Evolutionary conservation across 345 rosid genomes (phyloP).

Genomic region (Carallia pectinifolia): DNA sequence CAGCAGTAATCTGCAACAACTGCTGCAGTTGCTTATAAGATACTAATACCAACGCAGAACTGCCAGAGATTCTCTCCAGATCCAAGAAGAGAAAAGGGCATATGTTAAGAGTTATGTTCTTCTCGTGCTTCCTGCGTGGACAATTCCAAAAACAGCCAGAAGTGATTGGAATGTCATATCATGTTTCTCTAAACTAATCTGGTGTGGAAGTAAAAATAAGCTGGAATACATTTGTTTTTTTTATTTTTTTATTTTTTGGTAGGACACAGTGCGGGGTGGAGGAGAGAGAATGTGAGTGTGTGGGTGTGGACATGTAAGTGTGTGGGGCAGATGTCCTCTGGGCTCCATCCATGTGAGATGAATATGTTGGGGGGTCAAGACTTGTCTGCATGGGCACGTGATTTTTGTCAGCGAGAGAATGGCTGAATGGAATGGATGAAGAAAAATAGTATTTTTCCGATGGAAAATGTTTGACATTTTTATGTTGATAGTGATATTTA

Average conservation of each 20-base stretch:
- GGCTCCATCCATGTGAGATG: slow-evolving; percentile 61
- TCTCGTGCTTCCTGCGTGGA: slow-evolving; percentile 26
- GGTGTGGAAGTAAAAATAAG: background rate
- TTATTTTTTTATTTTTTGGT: no score
- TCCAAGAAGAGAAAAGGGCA: slow-evolving; percentile 41
- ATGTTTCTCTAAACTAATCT: background rate
- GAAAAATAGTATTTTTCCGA: background rate
- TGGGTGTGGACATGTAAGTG: slow-evolving; percentile 3
- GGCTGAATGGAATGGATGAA: background rate
- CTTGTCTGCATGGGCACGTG: slow-evolving; percentile 65
- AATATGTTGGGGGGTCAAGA: slow-evolving; percentile 53
- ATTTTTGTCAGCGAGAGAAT: slow-evolving; percentile 32
- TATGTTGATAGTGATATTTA: no score
- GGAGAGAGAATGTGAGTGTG: slow-evolving; percentile 4
- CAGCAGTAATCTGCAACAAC: slow-evolving; percentile 19
- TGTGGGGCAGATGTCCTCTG: slow-evolving; percentile 39
- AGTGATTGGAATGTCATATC: slow-evolving; percentile 25
- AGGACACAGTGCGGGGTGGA: slow-evolving; percentile 2
- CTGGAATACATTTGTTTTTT: background rate
- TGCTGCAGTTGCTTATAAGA: slow-evolving; percentile 15
- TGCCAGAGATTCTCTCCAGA: slow-evolving; percentile 44
- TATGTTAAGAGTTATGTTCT: slow-evolving; percentile 18
- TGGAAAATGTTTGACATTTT: no score
- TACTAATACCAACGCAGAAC: slow-evolving; percentile 17
- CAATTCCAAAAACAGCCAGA: slow-evolving; percentile 40